Percentiles rank a stretch among this genome's conserved stretches.
phyloP scores from a whole-genome alignment of 495 filamentous ascomycete genomes.

The Xanthoparmelia taractica region DNA sequence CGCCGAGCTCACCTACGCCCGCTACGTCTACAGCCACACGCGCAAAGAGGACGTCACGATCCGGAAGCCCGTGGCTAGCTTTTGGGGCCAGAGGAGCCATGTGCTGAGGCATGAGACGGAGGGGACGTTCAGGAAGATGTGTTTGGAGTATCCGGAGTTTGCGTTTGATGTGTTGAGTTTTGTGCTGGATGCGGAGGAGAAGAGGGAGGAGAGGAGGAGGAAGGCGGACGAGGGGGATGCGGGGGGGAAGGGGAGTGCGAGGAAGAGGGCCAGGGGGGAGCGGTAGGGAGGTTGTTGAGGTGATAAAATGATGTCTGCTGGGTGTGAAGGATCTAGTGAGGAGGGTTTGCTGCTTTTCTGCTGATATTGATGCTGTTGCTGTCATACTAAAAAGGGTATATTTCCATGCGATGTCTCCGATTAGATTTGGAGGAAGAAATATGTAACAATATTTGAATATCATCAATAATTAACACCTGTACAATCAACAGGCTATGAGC shows the following conservation, averaged over 20 bases:
- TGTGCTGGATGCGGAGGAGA: slow-evolving; percentile 60
- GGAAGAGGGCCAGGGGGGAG: slow-evolving; percentile 39
- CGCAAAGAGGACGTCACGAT: slow-evolving; percentile 59
- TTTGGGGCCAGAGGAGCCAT: slow-evolving; percentile 80
- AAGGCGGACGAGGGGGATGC: slow-evolving; percentile 26
- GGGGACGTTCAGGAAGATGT: slow-evolving; percentile 69
- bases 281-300: background rate
- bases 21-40: slow-evolving; percentile 81
- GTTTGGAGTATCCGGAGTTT: slow-evolving; percentile 84
- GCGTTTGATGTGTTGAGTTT: slow-evolving; percentile 78
- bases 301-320: too few relatives aligned
- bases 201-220: slow-evolving; percentile 35
- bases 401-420: background rate
- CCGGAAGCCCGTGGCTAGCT: slow-evolving; percentile 75
- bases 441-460: background rate
- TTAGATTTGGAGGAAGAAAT: background rate
- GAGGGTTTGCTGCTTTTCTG: background rate
- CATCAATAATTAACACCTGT: background rate
- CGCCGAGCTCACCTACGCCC: slow-evolving; percentile 83
- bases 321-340: too few relatives aligned
- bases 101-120: slow-evolving; percentile 75
- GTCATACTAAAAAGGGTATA: background rate
- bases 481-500: slow-evolving; percentile 2
- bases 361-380: background rate
- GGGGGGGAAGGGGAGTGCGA: slow-evolving; percentile 29